phyloP scores from a whole-genome alignment of 2,329 filamentous ascomycete genomes.

The Ilyonectria destructans region DNA sequence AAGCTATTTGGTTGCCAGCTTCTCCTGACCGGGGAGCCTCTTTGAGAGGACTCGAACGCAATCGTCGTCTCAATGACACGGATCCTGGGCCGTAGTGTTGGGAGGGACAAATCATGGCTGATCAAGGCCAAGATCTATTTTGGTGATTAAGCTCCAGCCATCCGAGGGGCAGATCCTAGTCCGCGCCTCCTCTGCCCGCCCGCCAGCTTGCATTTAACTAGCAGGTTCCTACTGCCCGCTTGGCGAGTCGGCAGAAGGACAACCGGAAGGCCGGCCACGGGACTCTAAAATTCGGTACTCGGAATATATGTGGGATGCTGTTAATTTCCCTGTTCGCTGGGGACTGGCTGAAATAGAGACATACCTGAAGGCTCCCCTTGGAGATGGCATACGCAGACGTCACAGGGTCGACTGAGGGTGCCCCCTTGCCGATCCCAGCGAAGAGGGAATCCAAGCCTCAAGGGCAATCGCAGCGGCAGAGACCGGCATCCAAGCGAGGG shows the following conservation, averaged over 20 bases:
- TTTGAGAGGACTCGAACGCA: neutral
- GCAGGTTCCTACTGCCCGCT: neutral
- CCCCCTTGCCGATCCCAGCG: slow-evolving; percentile 14
- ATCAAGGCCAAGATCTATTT: slow-evolving; percentile 29
- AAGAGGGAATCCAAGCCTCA: slow-evolving; percentile 1
- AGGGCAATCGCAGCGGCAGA: slow-evolving; percentile 30
- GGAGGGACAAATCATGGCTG: slow-evolving; percentile 16
- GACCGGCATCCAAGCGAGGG: slow-evolving; percentile 34
- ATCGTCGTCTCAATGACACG: neutral
- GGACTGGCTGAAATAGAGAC: slow-evolving; percentile 9
- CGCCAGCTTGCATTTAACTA: slow-evolving; percentile 12
- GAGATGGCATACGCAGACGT: neutral
- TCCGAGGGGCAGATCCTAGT: slow-evolving; percentile 10
- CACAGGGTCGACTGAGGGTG: neutral
- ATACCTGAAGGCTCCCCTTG: neutral
- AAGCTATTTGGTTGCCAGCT: neutral
- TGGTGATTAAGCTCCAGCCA: slow-evolving; percentile 29
- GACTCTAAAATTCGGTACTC: neutral
- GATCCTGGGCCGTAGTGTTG: neutral
- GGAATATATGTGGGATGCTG: neutral
- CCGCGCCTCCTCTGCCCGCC: slow-evolving; percentile 9
- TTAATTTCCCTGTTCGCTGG: neutral
- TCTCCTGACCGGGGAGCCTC: slow-evolving; percentile 3
- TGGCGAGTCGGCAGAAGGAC: neutral
- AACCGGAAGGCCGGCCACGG: neutral